phyloP scores from a whole-genome alignment of 2,329 filamentous ascomycete species.

The Hypoxylon sp. region DNA sequence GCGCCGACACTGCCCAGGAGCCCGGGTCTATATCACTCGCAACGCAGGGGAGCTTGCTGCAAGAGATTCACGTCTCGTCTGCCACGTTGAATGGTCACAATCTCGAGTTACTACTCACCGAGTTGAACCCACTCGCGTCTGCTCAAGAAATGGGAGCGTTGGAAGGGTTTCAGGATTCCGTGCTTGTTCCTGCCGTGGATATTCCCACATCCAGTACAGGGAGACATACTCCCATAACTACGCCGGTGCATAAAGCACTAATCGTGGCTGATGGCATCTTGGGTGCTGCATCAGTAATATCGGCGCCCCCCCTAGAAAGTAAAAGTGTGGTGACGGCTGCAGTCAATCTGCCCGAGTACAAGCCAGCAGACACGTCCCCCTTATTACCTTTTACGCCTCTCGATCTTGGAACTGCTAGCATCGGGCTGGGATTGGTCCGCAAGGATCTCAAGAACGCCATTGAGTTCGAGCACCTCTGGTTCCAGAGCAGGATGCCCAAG shows the following conservation, averaged over 20 bases:
- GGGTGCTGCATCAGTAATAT: slow-evolving; percentile 65
- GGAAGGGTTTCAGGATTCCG: slow-evolving; percentile 64
- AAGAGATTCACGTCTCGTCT: slow-evolving; percentile 69
- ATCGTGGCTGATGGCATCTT: slow-evolving; percentile 76
- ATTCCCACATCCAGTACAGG: slow-evolving; percentile 71
- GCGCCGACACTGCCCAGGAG: slow-evolving; percentile 45
- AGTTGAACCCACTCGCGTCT: slow-evolving; percentile 57
- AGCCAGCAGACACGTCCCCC: slow-evolving; percentile 45
- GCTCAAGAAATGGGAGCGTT: slow-evolving; percentile 50
- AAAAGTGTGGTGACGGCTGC: slow-evolving; percentile 59
- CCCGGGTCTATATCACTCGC: slow-evolving; percentile 51
- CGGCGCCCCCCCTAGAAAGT: slow-evolving; percentile 51
- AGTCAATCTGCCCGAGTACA: slow-evolving; percentile 63
- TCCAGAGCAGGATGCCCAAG: slow-evolving; percentile 71
- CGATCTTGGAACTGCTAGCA: slow-evolving; percentile 67
- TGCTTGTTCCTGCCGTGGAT: slow-evolving; percentile 79
- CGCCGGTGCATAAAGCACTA: slow-evolving; percentile 84
- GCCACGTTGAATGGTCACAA: slow-evolving; percentile 66
- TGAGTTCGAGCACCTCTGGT: slow-evolving; percentile 78
- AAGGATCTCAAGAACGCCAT: slow-evolving; percentile 73
- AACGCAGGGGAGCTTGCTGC: slow-evolving; percentile 55
- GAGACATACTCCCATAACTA: slow-evolving; percentile 71
- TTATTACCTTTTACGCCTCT: slow-evolving; percentile 61
- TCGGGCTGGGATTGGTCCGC: slow-evolving; percentile 73
- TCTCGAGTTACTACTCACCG: slow-evolving; percentile 69